Evolutionary conservation across 208 protist species (phyloP).

Genomic region (Herpetomonas tarakana): DNA sequence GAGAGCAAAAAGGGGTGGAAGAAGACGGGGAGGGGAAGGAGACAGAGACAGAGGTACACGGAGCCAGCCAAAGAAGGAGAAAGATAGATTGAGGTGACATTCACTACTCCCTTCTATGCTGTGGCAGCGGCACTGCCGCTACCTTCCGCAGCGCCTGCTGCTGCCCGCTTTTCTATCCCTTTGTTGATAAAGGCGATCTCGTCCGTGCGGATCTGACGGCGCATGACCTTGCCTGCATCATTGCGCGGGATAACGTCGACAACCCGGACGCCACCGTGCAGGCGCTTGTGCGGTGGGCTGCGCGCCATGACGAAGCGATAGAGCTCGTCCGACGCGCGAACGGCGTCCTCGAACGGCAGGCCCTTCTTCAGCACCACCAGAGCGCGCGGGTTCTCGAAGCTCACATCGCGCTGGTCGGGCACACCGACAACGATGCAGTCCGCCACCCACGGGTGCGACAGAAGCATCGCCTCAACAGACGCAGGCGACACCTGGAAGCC

Average conservation of each 20-base stretch:
- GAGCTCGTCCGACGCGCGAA: conserved; percentile 36
- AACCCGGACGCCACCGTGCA: conserved; percentile 70
- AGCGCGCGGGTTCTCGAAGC: conserved; percentile 68
- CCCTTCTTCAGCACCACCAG: conserved; percentile 53
- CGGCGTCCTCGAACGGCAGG: conserved; percentile 26
- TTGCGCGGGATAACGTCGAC: conserved; percentile 59
- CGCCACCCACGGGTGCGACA: conserved; percentile 49
- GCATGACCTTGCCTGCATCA: conserved; percentile 73
- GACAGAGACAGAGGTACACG: background rate
- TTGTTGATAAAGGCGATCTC: conserved; percentile 29
- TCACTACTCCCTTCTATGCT: too few relatives aligned
- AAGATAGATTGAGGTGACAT: too few relatives aligned
- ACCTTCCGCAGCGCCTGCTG: too few relatives aligned
- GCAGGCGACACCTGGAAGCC: conserved; percentile 88
- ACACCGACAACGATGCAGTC: conserved; percentile 76
- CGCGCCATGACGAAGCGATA: conserved; percentile 29
- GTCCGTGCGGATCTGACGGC: conserved; percentile 34
- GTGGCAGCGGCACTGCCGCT: too few relatives aligned
- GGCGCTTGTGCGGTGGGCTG: conserved; percentile 62
- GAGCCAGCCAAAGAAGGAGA: conserved; percentile 3
- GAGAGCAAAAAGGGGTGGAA: conserved; percentile 1
- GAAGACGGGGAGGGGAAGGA: conserved; percentile 1
- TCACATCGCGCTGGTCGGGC: conserved; percentile 30
- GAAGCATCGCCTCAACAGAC: conserved; percentile 64
- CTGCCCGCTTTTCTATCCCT: background rate